Conservation (phyloP, 139 green algal genomes). For the Micractinium sp. region DNA sequence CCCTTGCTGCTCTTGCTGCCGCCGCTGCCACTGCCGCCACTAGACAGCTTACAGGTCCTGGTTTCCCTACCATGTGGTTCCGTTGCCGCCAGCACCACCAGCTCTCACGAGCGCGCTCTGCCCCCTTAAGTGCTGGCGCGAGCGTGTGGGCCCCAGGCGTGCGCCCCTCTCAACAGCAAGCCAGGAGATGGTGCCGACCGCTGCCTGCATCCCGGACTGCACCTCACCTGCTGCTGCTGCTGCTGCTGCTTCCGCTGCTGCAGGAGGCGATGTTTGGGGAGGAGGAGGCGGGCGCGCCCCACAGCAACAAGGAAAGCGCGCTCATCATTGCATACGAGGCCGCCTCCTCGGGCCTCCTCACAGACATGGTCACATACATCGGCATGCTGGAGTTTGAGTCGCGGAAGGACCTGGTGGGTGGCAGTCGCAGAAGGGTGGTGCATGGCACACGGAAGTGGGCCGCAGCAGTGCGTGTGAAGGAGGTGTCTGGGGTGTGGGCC, state of each 20-base stretch:
- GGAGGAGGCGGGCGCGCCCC: slow-evolving; percentile 52
- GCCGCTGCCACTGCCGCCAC: background rate
- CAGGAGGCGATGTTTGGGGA: slow-evolving; percentile 76
- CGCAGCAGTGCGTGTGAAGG: too few relatives aligned
- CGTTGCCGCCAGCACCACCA: too few relatives aligned
- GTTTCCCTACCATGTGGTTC: too few relatives aligned
- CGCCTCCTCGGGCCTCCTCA: slow-evolving; percentile 61
- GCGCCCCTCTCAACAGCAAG: too few relatives aligned
- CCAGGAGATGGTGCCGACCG: too few relatives aligned
- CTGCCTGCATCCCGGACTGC: too few relatives aligned
- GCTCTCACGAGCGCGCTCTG: too few relatives aligned
- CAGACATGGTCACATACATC: slow-evolving; percentile 71
- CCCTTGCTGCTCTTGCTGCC: background rate
- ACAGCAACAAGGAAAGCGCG: slow-evolving; percentile 70
- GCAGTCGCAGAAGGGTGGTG: background rate
- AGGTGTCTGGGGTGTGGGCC: too few relatives aligned
- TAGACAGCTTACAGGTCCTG: background rate
- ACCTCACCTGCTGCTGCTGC: too few relatives aligned
- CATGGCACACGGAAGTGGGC: too few relatives aligned
- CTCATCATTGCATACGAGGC: slow-evolving; percentile 66
- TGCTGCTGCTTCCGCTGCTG: background rate
- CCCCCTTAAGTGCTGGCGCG: too few relatives aligned
- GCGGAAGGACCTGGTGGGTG: slow-evolving; percentile 78
- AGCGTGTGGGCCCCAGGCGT: too few relatives aligned
- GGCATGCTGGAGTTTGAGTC: slow-evolving; percentile 85